phyloP scores from a whole-genome alignment of 352 stramenopile species.

The Globisporangium canariense region DNA sequence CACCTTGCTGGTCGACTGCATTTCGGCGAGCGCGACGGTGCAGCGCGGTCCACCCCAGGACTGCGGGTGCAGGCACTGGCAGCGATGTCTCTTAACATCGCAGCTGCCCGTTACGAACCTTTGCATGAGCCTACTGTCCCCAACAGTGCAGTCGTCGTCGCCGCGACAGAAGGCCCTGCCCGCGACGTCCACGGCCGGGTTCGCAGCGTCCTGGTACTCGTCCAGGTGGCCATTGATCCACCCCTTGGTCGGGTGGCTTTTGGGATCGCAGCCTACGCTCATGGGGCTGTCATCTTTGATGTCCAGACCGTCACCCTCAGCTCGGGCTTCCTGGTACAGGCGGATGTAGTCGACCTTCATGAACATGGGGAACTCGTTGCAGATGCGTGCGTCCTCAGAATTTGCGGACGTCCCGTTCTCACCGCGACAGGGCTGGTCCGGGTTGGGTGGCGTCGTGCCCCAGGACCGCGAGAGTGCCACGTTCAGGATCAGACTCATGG shows the following conservation, averaged over 20 bases:
- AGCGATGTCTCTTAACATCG: slow-evolving; percentile 36
- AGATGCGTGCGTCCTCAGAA: slow-evolving; percentile 41
- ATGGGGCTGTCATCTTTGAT: slow-evolving; percentile 43
- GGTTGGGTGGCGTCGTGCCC: slow-evolving; percentile 60
- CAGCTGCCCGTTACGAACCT: slow-evolving; percentile 46
- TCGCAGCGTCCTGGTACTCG: slow-evolving; percentile 49
- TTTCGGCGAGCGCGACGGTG: slow-evolving; percentile 32
- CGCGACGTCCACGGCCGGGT: slow-evolving; percentile 37
- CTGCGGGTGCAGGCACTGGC: slow-evolving; percentile 34
- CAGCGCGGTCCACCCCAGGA: slow-evolving; percentile 58
- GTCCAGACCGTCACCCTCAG: slow-evolving; percentile 29
- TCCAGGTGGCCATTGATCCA: slow-evolving; percentile 67
- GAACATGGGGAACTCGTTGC: slow-evolving; percentile 69
- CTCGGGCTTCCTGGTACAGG: slow-evolving; percentile 47
- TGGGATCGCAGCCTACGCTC: slow-evolving; percentile 52
- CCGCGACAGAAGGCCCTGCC: slow-evolving; percentile 46
- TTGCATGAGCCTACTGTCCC: slow-evolving; percentile 9
- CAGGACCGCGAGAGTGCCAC: slow-evolving; percentile 89
- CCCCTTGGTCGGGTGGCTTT: slow-evolving; percentile 49
- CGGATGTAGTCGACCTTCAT: slow-evolving; percentile 77
- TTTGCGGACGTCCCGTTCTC: slow-evolving; percentile 29
- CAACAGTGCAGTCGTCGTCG: slow-evolving; percentile 61
- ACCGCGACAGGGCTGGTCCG: slow-evolving; percentile 42
- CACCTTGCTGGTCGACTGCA: slow-evolving; percentile 24
- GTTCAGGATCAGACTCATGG: slow-evolving; percentile 94